A percentile compares a stretch with the other conserved stretches of the same genome.
phyloP scores from a whole-genome alignment of 768 basidiomycete species.

The Cytidiella melzeri region DNA sequence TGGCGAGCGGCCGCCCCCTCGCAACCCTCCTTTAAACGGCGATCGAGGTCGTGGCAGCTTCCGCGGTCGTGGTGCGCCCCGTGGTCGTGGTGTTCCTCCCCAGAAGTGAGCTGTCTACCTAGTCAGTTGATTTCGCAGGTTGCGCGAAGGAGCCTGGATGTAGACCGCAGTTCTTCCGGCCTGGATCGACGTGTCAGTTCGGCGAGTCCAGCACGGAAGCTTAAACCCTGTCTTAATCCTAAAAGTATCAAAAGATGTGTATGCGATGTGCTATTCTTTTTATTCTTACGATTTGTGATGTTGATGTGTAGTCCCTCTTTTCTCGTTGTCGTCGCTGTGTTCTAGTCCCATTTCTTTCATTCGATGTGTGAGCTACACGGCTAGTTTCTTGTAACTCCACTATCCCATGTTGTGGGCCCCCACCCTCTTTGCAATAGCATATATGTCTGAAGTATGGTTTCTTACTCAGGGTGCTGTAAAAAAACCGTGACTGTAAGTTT shows the following conservation, averaged over 20 bases:
- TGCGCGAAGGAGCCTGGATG: not conserved
- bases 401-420: too few relatives aligned
- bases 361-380: conserved; percentile 1
- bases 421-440: too few relatives aligned
- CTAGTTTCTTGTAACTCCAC: not conserved
- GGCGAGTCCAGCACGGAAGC: conserved; percentile 1
- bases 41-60: conserved; percentile 48
- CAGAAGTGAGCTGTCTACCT: conserved; percentile 16
- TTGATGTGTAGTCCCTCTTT: conserved; percentile 11
- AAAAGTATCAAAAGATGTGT: conserved; percentile 10
- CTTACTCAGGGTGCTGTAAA: too few relatives aligned
- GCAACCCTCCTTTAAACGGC: conserved; percentile 48
- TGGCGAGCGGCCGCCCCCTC: conserved; percentile 66
- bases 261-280: conserved; percentile 3
- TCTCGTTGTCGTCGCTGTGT: conserved; percentile 13
- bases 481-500: too few relatives aligned
- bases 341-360: conserved; percentile 8
- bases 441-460: too few relatives aligned
- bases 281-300: conserved; percentile 9
- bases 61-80: conserved; percentile 39
- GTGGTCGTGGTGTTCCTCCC: conserved; percentile 34
- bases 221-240: not conserved
- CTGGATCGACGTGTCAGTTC: conserved; percentile 9
- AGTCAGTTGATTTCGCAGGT: not conserved
- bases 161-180: conserved; percentile 12